These are phyloP conservation scores for Exserohilum rostratum DNA, from an alignment of 2,329 filamentous ascomycete species.

Conservation along the genomic window DNA sequence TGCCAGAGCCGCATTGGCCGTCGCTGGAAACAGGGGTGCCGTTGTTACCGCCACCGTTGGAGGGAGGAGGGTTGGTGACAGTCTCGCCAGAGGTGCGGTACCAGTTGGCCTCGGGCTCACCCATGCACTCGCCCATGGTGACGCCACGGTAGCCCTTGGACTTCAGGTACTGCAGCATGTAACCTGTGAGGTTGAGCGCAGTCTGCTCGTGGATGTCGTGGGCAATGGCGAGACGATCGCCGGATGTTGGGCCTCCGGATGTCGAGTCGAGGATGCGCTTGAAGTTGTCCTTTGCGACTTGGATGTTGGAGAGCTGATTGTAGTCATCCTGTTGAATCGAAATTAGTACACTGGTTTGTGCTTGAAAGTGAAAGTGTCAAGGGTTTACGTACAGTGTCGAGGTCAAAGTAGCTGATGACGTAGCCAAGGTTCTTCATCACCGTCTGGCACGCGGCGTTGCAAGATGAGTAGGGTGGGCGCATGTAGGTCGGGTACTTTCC, in stretches of 20 bases:
- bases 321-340: slow-evolving; percentile 44
- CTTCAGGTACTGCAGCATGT: slow-evolving; percentile 51
- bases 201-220: slow-evolving; percentile 58
- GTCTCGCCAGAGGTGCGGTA: slow-evolving; percentile 52
- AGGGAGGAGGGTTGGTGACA: slow-evolving; percentile 16
- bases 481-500: slow-evolving; percentile 63
- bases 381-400: slow-evolving; percentile 55
- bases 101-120: slow-evolving; percentile 56
- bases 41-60: slow-evolving; percentile 21
- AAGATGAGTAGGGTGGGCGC: slow-evolving; percentile 57
- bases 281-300: slow-evolving; percentile 50
- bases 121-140: slow-evolving; percentile 57
- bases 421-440: slow-evolving; percentile 57
- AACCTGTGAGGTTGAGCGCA: slow-evolving; percentile 51
- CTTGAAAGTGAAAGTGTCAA: not conserved
- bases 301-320: slow-evolving; percentile 42
- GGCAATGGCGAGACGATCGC: slow-evolving; percentile 59
- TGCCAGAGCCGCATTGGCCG: slow-evolving; percentile 29
- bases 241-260: slow-evolving; percentile 18
- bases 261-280: slow-evolving; percentile 38
- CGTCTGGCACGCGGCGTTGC: slow-evolving; percentile 47
- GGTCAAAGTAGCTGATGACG: slow-evolving; percentile 65
- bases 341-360: not conserved
- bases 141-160: slow-evolving; percentile 53
- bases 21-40: slow-evolving; percentile 23